phyloP scores from a whole-genome alignment of 208 protist species.

The Crithidia sp. region DNA sequence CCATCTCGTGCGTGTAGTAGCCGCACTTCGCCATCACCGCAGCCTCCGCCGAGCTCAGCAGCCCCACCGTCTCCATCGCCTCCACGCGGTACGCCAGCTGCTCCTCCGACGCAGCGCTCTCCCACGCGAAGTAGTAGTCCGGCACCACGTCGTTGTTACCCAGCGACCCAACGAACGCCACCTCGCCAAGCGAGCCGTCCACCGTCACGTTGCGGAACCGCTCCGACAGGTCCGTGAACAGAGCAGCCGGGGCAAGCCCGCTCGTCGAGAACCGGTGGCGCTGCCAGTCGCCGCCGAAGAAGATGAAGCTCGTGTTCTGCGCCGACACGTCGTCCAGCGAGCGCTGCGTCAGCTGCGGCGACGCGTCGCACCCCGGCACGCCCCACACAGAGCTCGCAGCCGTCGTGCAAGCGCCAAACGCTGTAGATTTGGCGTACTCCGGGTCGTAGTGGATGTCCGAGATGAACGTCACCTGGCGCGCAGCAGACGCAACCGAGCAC shows the following conservation, averaged over 20 bases:
- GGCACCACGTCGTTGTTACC: constrained; percentile 87
- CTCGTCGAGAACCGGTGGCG: constrained; percentile 50
- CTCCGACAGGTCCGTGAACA: constrained; percentile 26
- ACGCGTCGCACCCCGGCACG: constrained; percentile 55
- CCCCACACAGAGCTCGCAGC: constrained; percentile 31
- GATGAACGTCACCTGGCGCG: constrained; percentile 48
- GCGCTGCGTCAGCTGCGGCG: constrained; percentile 52
- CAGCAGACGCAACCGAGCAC: not conserved
- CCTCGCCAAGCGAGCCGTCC: constrained; percentile 17
- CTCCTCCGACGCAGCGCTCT: constrained; percentile 19
- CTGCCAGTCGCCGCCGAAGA: constrained; percentile 74
- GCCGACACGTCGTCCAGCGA: constrained; percentile 40
- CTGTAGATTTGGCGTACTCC: constrained; percentile 50
- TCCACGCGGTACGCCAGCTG: constrained; percentile 34
- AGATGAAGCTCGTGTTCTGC: constrained; percentile 40
- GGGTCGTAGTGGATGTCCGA: constrained; percentile 89
- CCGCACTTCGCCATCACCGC: constrained; percentile 52
- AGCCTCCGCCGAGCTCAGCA: constrained; percentile 51
- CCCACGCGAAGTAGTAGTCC: constrained; percentile 67
- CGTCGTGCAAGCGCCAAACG: constrained; percentile 41
- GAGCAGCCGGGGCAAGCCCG: constrained; percentile 13
- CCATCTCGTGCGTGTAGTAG: constrained; percentile 55
- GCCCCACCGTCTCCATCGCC: constrained; percentile 24
- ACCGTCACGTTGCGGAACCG: constrained; percentile 24
- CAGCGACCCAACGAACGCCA: constrained; percentile 39